Conservation (phyloP, 208 protist genomes). For the Angomonas desouzai region DNA sequence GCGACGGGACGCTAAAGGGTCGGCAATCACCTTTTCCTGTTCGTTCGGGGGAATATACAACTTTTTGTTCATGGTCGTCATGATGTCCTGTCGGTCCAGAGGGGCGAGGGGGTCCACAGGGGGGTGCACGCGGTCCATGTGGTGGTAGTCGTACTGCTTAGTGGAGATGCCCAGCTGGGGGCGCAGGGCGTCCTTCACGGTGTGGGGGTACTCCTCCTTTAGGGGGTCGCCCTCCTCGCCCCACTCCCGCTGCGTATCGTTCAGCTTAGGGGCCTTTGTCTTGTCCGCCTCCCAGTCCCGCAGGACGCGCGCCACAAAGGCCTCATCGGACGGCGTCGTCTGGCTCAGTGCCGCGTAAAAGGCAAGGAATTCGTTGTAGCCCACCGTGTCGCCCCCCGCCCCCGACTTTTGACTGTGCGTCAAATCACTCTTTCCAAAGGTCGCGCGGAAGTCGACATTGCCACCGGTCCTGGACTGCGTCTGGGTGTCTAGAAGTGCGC, state of each 20-base stretch:
- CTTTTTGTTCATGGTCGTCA: constrained; percentile 50
- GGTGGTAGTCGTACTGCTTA: constrained; percentile 70
- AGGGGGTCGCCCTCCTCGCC: constrained; percentile 65
- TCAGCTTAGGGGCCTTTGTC: constrained; percentile 37
- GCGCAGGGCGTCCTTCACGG: constrained; percentile 69
- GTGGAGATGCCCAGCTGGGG: constrained; percentile 40
- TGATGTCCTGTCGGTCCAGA: constrained; percentile 52
- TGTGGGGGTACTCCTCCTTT: constrained; percentile 34
- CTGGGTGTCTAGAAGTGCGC: constrained; percentile 30
- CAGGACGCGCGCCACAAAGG: constrained; percentile 64
- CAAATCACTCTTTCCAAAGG: constrained; percentile 9
- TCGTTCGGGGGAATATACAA: constrained; percentile 29
- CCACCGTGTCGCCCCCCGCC: constrained; percentile 18
- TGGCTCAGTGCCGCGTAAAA: constrained; percentile 75
- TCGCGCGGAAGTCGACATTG: constrained; percentile 12
- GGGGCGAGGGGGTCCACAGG: constrained; percentile 63
- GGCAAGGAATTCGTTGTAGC: constrained; percentile 58
- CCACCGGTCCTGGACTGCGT: not conserved
- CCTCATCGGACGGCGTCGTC: constrained; percentile 50
- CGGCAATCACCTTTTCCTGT: constrained; percentile 27
- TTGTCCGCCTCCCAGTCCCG: constrained; percentile 69
- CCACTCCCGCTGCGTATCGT: constrained; percentile 74
- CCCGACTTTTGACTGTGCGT: not conserved
- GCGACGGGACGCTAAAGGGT: constrained; percentile 53
- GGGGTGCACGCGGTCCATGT: constrained; percentile 72